Base-by-base conservation (phyloP, 257 asterid species). In the Solanum megistacrolobum region DNA sequence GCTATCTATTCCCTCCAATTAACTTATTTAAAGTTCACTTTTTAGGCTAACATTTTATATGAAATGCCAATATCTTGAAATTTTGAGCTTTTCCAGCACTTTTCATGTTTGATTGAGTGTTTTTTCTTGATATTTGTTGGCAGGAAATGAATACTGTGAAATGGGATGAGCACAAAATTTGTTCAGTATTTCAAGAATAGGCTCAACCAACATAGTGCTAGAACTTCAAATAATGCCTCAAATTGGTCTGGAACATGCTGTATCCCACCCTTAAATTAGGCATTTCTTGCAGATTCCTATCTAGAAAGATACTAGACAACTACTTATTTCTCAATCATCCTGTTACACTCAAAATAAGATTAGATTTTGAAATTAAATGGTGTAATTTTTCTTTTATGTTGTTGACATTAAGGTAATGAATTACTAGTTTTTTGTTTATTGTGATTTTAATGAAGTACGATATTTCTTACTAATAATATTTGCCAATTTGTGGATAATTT, bases 201-300 rank as follows among this genome's bases (percentile, higher is more conserved):
- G 29, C 95, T 94, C 4, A 92, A 91, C 66, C 96, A 92, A 90
- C 93, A 91, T 83, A 95, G 86, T 48, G 90, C 92, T 1, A 87
- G 92, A 4, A 94, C 97, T 39, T 74, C 97, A 2, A 95, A 90
- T 32, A 94, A 93, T 71, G 88, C 92, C 65, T 93, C 96, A 3
- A 92, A 95, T 78, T 95, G 96, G 96, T 92, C 95, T 0, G 96
- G 96, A 29, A 95, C 98, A 1, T 95, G 96, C 91, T 43, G 16
- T 95, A 91, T 93, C 74, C 93, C 90, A 89, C 97, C 98, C 4
- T 65, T 94, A 25, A 21, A 93, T 21, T 97, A 97, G 20, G 98
- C 97, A 3, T 95, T 95, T 88, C 91, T 95, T 1, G 98, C 94
- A n/a, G 96, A 94, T 90, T 94, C 98, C 3, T 95, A 94, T 87